Base-by-base conservation (phyloP, 2,329 filamentous ascomycete species). In the Aspergillus arachidicola region DNA sequence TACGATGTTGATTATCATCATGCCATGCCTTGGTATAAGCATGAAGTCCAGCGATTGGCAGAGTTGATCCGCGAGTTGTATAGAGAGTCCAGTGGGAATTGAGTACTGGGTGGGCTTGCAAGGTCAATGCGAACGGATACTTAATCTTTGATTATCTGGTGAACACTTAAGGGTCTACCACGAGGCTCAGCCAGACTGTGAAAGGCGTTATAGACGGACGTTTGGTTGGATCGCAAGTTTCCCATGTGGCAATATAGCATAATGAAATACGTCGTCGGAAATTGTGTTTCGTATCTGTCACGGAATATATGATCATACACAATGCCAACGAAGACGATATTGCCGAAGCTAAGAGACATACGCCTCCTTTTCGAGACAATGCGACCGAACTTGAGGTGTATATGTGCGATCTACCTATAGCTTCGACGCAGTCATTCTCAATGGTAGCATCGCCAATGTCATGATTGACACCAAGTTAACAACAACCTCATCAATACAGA, bases 1-100 rank as follows among this genome's bases (percentile, higher is more conserved):
- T 68, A 65, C 32, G 67, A 70, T 58, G 64, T 70, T 6, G 64
- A 70, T 19, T 71, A 71, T 41, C 69, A 71, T 45, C 69, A 71
- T 63, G 69, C 69, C 7, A 71, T 71, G 69, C 69, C 69, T 21
- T 71, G 69, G 69, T 63, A 64, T 11, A 66, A 61, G 50, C 51
- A 66, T 5, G 68, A 71, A 36, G 62, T 65, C 14, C 46, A 66
- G 50, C 57, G 63, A 34, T 51, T 71, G 62, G 69, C 64, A 2
- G 53, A 61, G 2, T 26, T 45, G 36, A 65, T 71, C 36, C 62
- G 63, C 50, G 53, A 61, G 36, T 45, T 68, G 14, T 63, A 70
- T 51, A 46, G 54, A 30, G 57, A 60, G 4, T 12, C 48, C 5
- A 32, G 0, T 32, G 28, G 16, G 10, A 3, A 11, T 2, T 50